Base-by-base conservation (phyloP, 2,329 filamentous ascomycete species). In the Epichloe bromicola region DNA sequence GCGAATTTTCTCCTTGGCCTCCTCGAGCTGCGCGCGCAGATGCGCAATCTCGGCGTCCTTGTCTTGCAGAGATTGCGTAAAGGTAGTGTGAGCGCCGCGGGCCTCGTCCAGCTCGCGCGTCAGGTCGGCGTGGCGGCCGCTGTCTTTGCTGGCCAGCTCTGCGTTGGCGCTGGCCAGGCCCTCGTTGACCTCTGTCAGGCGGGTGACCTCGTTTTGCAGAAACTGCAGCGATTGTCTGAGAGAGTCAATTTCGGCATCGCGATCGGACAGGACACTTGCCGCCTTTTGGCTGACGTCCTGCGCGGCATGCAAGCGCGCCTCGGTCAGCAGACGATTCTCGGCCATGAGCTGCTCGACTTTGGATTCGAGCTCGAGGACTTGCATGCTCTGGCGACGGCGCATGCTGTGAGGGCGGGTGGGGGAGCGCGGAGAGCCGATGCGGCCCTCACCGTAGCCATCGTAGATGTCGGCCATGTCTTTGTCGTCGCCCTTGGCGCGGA, bases 301-400 rank as follows among this genome's bases (percentile, higher is more conserved):
- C 67, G 95, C 87, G 50, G 86, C 80, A 46, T 79, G 78, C 49
- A 76, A 68, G 59, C 84, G 84, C 44, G 86, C 84, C 46, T 90
- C 84, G 59, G 80, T 76, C 30, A 98, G 80, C 55, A 81, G 72
- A 51, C 84, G 82, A 63, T 97, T 97, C 66, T 98, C 91, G 20
- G 84, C 82, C 40, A 85, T 74, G 57, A 98, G 75, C 67, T 91
- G 85, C 59, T 96, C 88, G 60, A 98, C 78, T 61, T 79, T 82
- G 54, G 80, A 76, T 73, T 97, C 89, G 63, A 98, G 82, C 61
- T 98, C 91, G 54, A 97, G 82, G 50, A 91, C 82, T 71, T 97
- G 91, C 83, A 97, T 91, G 76, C 91, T 97, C 70, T 95, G 93
- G 64, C 91, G 87, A 65, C 91, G 90, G 61, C 91, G 90, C 79